Evolutionary conservation across 306 rosid genomes (phyloP), one percentile per base, ranked within the genome.

Genomic region (Quercus parvula): DNA sequence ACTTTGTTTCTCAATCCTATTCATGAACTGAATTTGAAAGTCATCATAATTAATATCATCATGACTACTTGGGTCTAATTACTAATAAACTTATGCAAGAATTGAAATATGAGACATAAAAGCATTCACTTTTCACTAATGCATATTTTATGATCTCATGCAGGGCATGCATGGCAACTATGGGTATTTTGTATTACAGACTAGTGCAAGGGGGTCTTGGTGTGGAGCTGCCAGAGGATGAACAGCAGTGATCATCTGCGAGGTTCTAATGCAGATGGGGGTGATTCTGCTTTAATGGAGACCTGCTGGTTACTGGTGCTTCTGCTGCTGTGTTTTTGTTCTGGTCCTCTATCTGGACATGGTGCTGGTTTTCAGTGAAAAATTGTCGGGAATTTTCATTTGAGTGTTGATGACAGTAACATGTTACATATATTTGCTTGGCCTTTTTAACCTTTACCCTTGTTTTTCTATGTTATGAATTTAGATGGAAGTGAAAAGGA

Each of bases 141-240:
- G 76, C 68, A 75, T 75, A 54, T 59, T 33, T 74, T 66, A 41
- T 66, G 18, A 58, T 85, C 56, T 54, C 70, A 67, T 88, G 90
- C 92, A 96, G 99, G 99, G 99, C 99, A 28, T 96, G 98, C 79
- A 83, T 96, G 97, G 98, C 99, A 71, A 96, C 99, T 13, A 96
- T 96, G 98, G 99, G 97, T 64, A 96, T 96, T 84, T 86, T 96
- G 90, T 93, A 96, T 87, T 96, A 96, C 94, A 96, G 99, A 88
- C 92, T 96, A 70, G 96, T 78, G 70, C 98, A 96, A 83, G 76
- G 90, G 67, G 97, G 90, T 78, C 79, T 90, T 4, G 94, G 86
- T 74, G 93, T 89, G 27, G 96, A 93, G 66, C 73, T 77, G 75
- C 79, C 81, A 18, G 89, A 82, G 9, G 91, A 80, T 0, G 97